Evolutionary conservation across 2,329 filamentous ascomycete genomes (phyloP), one percentile per base, ranked within the genome.

Genomic region (Chalara sp.): DNA sequence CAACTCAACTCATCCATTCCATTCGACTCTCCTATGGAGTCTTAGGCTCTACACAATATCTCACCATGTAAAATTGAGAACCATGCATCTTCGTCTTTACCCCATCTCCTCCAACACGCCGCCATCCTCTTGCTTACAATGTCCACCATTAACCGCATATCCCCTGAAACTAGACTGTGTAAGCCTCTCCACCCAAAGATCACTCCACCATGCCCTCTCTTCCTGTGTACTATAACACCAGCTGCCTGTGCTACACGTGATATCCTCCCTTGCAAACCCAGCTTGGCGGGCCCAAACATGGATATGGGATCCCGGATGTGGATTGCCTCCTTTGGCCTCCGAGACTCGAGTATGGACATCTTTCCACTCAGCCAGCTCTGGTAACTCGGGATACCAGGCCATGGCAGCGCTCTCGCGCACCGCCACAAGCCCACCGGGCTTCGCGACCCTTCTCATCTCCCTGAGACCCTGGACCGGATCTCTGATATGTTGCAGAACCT

Each of bases 401-500:
- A 43, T 43, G 8, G 2, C 8, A 3, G 40, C 31, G n/a, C 30
- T 12, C 13, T 48, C 46, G 6, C 46, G 11, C 10, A 6, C 10
- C 1, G 76, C 78, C 21, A 84, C 63, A 5, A 82, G 66, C 2
- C 79, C 80, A 4, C 75, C 76, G 5, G 65, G 63, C 58, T 76
- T 79, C 28, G 70, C 65, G 1, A 83, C 75, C 0, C 76, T 70
- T 10, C 72, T 68, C 75, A 83, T 78, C 58, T 80, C 76, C 28
- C 66, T 63, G 52, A 83, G 62, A 3, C 76, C 73, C 2, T 63
- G 60, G 0, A 77, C 63, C 0, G 79, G 79, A 53, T 77, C 69
- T 28, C 67, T 63, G 4, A 83, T 65, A 62, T 84, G 80, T 55
- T 76, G 72, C 7, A 84, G 67, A 4, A 83, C 73, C 59, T 83